Percentiles rank a stretch among this genome's conserved stretches.
Evolutionary conservation across 164 flowering plant species (phyloP).

Genomic region (Liriodendron chinense): DNA sequence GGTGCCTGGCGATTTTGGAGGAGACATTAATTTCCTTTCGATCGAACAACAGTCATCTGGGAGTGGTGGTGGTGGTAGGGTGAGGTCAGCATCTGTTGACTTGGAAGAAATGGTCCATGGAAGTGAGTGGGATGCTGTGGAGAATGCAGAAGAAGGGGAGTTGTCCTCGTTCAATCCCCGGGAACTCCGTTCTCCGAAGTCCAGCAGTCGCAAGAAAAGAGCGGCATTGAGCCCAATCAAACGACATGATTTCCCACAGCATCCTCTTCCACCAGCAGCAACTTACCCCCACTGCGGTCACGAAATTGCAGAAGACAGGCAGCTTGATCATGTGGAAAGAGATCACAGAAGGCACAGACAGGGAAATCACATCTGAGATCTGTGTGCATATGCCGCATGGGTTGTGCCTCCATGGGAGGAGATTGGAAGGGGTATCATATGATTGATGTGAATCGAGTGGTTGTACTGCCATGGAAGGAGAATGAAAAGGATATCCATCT

Average conservation of each 20-base stretch:
- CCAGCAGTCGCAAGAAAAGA: conserved; percentile 44
- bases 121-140: not conserved
- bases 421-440: too few species aligned
- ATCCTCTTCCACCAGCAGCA: not conserved
- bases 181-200: conserved; percentile 39
- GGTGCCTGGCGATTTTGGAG: conserved; percentile 11
- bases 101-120: conserved; percentile 4
- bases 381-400: not conserved
- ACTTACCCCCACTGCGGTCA: not conserved
- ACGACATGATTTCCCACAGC: not conserved
- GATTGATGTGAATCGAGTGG: too few species aligned
- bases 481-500: too few species aligned
- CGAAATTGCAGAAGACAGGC: not conserved
- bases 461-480: too few species aligned
- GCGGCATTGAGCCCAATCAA: conserved; percentile 30
- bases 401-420: not conserved
- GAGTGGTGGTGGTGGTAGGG: conserved; percentile 14
- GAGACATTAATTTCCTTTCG: conserved; percentile 11
- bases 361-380: conserved; percentile 2
- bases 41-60: conserved; percentile 13
- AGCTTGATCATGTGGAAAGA: conserved; percentile 4
- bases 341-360: conserved; percentile 10
- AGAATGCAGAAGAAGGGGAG: conserved; percentile 57
- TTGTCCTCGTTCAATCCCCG: conserved; percentile 27
- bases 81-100: conserved; percentile 8